These are phyloP conservation scores for Hericium rajendrae DNA, from an alignment of 768 basidiomycete species.

Conservation along the genomic window DNA sequence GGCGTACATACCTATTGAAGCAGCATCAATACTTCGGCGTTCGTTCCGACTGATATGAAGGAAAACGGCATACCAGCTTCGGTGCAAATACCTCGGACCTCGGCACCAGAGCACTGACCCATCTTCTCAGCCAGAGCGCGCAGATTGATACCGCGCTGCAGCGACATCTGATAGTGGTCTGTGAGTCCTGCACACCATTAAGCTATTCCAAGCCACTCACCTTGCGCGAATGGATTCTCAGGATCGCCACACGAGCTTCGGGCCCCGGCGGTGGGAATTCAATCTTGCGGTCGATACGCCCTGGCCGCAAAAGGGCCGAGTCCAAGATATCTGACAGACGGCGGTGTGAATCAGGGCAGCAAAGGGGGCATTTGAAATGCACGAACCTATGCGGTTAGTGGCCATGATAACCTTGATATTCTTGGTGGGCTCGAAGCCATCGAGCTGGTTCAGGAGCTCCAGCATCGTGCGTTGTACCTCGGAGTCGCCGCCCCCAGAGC, in stretches of 20 bases:
- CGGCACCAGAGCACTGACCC: constrained; percentile 97
- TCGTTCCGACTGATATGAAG: not conserved
- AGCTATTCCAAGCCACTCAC: constrained; percentile 24
- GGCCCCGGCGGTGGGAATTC: constrained; percentile 98
- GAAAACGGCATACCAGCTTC: constrained; percentile 62
- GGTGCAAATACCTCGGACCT: constrained; percentile 94
- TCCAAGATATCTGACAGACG: constrained; percentile 73
- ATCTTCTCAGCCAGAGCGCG: constrained; percentile 95
- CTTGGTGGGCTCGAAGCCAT: constrained; percentile 64
- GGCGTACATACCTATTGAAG: constrained; percentile 79
- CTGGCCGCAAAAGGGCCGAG: constrained; percentile 84
- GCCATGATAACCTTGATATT: constrained; percentile 93
- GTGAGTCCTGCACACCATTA: not conserved
- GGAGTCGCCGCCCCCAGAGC: constrained; percentile 53
- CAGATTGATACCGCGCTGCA: constrained; percentile 97
- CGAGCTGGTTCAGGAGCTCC: constrained; percentile 55
- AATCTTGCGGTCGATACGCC: constrained; percentile 94
- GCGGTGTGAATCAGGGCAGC: not conserved
- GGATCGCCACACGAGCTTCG: constrained; percentile 93
- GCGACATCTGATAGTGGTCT: constrained; percentile 63
- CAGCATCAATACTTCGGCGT: not conserved
- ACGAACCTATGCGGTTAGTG: constrained; percentile 85
- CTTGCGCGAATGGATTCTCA: constrained; percentile 95
- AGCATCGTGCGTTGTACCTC: constrained; percentile 64
- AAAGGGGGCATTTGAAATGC: not conserved